Evolutionary conservation across 1,284 basidiomycete genomes (phyloP).

Genomic region (Amylostereum chailletii): DNA sequence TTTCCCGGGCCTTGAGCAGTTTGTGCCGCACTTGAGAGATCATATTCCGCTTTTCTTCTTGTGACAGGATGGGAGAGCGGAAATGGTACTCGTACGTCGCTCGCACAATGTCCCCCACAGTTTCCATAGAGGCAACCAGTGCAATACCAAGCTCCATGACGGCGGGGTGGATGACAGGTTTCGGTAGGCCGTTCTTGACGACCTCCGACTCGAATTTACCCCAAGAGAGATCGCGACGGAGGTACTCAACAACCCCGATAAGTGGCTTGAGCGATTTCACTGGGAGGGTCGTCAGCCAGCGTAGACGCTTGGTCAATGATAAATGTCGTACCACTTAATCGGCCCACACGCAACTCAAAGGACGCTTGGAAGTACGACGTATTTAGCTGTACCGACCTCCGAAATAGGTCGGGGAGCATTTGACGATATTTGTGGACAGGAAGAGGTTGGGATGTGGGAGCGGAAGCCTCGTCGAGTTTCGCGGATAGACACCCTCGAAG

Average conservation of each 20-base stretch:
- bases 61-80: background rate
- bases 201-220: slow-evolving; percentile 23
- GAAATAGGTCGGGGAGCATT: slow-evolving; percentile 19
- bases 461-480: no score
- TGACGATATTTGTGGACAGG: no score
- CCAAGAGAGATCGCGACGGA: slow-evolving; percentile 39
- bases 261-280: slow-evolving; percentile 38
- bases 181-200: no score
- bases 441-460: no score
- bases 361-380: slow-evolving; percentile 36
- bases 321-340: slow-evolving; percentile 29
- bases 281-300: slow-evolving; percentile 9
- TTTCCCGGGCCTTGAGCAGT: slow-evolving; percentile 16
- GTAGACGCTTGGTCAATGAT: background rate
- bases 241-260: slow-evolving; percentile 32
- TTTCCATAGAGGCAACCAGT: slow-evolving; percentile 26
- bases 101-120: slow-evolving; percentile 25
- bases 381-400: slow-evolving; percentile 31
- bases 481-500: no score
- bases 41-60: no score
- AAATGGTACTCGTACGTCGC: slow-evolving; percentile 24
- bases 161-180: slow-evolving; percentile 20
- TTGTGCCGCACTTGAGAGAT: no score
- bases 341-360: slow-evolving; percentile 38
- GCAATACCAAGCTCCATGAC: slow-evolving; percentile 26